Base-by-base conservation (phyloP, 2,329 filamentous ascomycete species). In the Apiospora hydei region DNA sequence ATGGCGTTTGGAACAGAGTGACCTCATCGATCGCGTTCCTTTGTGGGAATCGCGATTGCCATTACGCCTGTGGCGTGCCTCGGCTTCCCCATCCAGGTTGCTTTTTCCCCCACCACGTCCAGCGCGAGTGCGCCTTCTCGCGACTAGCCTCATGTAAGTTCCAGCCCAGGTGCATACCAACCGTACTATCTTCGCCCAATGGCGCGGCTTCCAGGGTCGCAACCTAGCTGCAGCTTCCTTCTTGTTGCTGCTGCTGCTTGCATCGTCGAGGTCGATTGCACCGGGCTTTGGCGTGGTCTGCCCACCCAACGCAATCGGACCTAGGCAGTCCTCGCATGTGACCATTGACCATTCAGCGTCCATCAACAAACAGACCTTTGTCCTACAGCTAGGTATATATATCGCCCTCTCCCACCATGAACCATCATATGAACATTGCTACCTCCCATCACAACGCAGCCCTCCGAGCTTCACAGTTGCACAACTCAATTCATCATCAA, bases 61-160 rank as follows among this genome's bases (percentile, higher is more conserved):
- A 34, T 34, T 24, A 41, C 30, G 57, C 34, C 57, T 38, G 34
- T 24, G 57, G 57, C 57, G 30, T 64, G 18, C 57, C 57, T 64
- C 57, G 57, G 57, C 34, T 64, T n/a, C 57, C 57, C 57, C 57
- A 41, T 64, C 57, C 57, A 64, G 30, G 57, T 64, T 64, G 57
- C 57, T 64, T 64, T 41, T 64, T n/a, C 53, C 34, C 18, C 57
- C 18, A 6, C 57, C 34, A 30, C 34, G 34, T 41, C 16, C 53
- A 64, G 57, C 6, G 34, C 21, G 11, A 41, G 34, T 16, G 10
- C 34, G 57, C 34, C 21, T 64, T 64, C 57, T 64, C 34, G 24
- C 57, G 21, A 64, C 57, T 64, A 64, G 13, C 21, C 18, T 21
- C 30, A 21, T 64, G 57, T 41, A 41, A 18, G 57, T 41, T 24